Conservation (phyloP, 2,329 filamentous ascomycete genomes). For the Scedosporium dehoogii region DNA sequence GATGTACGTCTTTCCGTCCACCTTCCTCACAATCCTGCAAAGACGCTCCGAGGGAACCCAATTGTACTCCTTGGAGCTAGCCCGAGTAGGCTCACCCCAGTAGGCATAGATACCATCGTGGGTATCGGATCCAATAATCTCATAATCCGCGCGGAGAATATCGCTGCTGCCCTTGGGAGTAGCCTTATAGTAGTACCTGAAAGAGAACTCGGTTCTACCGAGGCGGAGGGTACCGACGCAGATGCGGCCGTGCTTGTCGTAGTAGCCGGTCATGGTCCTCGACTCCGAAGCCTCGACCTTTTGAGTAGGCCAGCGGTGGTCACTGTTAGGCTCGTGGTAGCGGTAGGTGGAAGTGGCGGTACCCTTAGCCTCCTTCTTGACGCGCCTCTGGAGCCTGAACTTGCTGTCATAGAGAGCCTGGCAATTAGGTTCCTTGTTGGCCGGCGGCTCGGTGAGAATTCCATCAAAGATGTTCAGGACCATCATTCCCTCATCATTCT, state of each 20-base stretch:
- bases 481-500: constrained; percentile 16
- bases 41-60: constrained; percentile 26
- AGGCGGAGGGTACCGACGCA: constrained; percentile 19
- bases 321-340: constrained; percentile 11
- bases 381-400: constrained; percentile 16
- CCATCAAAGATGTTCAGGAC: constrained; percentile 20
- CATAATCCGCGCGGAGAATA: constrained; percentile 22
- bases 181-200: constrained; percentile 24
- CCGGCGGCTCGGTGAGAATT: constrained; percentile 13
- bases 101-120: constrained; percentile 21
- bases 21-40: constrained; percentile 20
- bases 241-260: constrained; percentile 24
- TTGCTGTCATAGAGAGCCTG: constrained; percentile 19
- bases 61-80: constrained; percentile 14
- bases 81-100: constrained; percentile 20
- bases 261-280: constrained; percentile 18
- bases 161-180: constrained; percentile 21
- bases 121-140: constrained; percentile 11
- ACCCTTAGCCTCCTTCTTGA: constrained; percentile 12
- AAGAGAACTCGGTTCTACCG: constrained; percentile 18
- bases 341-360: constrained; percentile 16
- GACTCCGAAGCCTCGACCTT: constrained; percentile 16
- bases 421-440: constrained; percentile 13
- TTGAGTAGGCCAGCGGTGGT: constrained; percentile 15
- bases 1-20: constrained; percentile 17